phyloP scores from a whole-genome alignment of 2,329 filamentous ascomycete species.

The Penicillium corylophilum region DNA sequence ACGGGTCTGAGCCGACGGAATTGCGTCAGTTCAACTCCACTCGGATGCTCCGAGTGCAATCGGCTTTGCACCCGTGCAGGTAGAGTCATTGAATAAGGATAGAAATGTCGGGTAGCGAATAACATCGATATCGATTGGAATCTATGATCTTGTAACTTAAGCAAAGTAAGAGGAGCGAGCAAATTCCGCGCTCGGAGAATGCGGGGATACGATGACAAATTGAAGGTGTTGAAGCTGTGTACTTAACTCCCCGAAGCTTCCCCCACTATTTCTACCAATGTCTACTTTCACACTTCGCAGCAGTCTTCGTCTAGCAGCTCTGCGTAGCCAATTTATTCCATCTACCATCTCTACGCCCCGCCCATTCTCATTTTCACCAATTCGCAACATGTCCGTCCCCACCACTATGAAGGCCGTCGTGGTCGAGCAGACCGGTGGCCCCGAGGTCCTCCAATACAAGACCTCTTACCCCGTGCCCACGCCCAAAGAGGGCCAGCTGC shows the following conservation, averaged over 20 bases:
- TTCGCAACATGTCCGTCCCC: conserved; percentile 52
- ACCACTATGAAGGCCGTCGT: conserved; percentile 71
- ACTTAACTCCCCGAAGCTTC: neutral
- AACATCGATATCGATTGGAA: too few relatives aligned
- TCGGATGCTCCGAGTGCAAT: neutral
- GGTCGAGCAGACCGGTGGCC: conserved; percentile 69
- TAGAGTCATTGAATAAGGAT: neutral
- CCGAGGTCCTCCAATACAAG: conserved; percentile 69
- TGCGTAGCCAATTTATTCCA: conserved; percentile 15
- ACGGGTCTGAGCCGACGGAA: neutral
- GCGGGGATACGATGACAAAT: conserved; percentile 20
- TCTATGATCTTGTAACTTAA: too few relatives aligned
- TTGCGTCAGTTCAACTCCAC: neutral
- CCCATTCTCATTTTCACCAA: conserved; percentile 17
- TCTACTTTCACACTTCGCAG: conserved; percentile 11
- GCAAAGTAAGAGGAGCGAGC: conserved; percentile 5
- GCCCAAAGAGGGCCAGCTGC: conserved; percentile 66
- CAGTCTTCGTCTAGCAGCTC: conserved; percentile 13
- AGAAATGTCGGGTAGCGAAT: too few relatives aligned
- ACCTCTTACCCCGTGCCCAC: conserved; percentile 69
- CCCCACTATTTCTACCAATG: conserved; percentile 9
- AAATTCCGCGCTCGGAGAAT: conserved; percentile 9
- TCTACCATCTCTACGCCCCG: neutral
- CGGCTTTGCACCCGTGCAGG: neutral
- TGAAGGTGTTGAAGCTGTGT: conserved; percentile 8